Evolutionary conservation across 2,329 filamentous ascomycete genomes (phyloP).

Genomic region (Ophiostoma australiae): DNA sequence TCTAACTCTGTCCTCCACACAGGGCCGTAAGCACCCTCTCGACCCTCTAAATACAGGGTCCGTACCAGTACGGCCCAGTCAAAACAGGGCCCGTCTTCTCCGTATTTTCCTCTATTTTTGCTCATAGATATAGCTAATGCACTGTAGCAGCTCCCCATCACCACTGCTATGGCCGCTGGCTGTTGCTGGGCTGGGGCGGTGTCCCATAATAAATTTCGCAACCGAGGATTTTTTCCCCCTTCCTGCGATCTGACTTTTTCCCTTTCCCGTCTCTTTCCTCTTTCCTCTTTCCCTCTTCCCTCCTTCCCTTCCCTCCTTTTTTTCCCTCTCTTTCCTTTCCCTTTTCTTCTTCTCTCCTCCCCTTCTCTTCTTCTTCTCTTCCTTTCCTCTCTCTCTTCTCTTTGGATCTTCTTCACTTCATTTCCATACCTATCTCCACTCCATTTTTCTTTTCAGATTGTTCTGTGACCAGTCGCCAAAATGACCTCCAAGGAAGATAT

Average conservation of each 20-base stretch:
- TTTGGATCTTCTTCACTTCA: constrained; percentile 33
- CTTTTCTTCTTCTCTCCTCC: constrained; percentile 13
- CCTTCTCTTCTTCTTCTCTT: constrained; percentile 27
- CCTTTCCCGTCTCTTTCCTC: constrained; percentile 16
- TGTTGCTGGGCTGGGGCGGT: constrained; percentile 16
- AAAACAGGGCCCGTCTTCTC: background rate
- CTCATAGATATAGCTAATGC: background rate
- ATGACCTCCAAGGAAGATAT: constrained; percentile 53
- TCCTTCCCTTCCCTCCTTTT: constrained; percentile 16
- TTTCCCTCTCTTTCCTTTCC: constrained; percentile 16
- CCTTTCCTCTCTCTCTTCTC: constrained; percentile 31
- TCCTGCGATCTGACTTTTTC: constrained; percentile 33
- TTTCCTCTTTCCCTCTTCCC: constrained; percentile 14
- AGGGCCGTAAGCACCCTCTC: background rate
- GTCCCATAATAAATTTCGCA: constrained; percentile 26
- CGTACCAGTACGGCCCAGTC: background rate
- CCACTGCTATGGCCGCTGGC: constrained; percentile 6
- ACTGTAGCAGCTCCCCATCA: background rate
- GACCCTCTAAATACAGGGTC: background rate
- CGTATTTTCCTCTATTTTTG: background rate
- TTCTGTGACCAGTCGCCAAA: constrained; percentile 45
- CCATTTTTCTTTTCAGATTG: constrained; percentile 34
- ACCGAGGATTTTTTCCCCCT: constrained; percentile 38
- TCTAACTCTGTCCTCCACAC: background rate
- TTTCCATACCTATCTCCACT: constrained; percentile 34